A percentile compares a stretch with the other conserved stretches of the same genome.
These are phyloP conservation scores for Piromyces sp. DNA, from an alignment of 192 early-diverging fungal genomes.

Conservation along the genomic window DNA sequence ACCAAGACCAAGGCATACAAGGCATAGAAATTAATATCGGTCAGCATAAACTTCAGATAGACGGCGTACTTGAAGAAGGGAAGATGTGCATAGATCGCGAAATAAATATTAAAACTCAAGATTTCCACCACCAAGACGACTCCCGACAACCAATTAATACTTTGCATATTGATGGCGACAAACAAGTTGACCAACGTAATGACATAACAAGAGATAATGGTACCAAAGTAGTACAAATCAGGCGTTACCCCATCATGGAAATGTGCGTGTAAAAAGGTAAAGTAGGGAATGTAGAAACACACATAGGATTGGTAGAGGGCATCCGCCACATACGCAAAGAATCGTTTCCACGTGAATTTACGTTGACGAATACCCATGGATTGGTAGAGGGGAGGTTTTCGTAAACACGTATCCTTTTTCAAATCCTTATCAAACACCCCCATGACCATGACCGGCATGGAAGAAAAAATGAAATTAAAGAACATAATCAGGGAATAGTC, in stretches of 20 bases:
- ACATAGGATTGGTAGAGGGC: constrained; percentile 84
- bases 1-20: constrained; percentile 47
- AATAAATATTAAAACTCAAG: constrained; percentile 43
- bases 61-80: constrained; percentile 43
- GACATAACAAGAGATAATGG: constrained; percentile 57
- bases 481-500: constrained; percentile 40
- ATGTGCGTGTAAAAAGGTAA: constrained; percentile 30
- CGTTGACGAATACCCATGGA: neutral
- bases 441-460: neutral
- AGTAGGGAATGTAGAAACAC: constrained; percentile 52
- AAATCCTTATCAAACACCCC: neutral
- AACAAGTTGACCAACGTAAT: constrained; percentile 70
- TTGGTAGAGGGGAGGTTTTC: neutral
- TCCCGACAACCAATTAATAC: constrained; percentile 70
- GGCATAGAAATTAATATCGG: constrained; percentile 51
- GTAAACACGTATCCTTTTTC: neutral
- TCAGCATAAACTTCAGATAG: constrained; percentile 33
- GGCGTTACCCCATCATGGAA: constrained; percentile 27
- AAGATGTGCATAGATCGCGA: constrained; percentile 42
- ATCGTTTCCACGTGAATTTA: neutral
- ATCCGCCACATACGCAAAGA: constrained; percentile 51
- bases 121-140: constrained; percentile 46
- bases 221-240: constrained; percentile 55
- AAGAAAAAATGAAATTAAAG: neutral
- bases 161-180: constrained; percentile 55